phyloP scores from a whole-genome alignment of 768 basidiomycete genomes.

The Pleurotus djamor region DNA sequence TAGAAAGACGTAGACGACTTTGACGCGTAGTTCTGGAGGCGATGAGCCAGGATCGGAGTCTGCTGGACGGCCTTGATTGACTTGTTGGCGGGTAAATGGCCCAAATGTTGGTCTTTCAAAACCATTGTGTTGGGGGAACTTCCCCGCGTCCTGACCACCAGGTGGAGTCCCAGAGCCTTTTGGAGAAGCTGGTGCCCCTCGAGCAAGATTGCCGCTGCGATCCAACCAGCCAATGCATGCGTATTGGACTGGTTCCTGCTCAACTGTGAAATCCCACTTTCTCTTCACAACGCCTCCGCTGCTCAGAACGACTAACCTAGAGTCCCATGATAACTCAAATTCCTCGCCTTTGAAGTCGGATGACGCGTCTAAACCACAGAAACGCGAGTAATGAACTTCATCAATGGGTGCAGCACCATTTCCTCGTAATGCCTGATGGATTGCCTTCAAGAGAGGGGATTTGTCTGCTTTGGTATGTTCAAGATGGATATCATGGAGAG shows the following conservation, averaged over 20 bases:
- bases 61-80: conserved; percentile 19
- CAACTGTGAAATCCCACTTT: conserved; percentile 74
- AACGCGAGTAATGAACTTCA: conserved; percentile 1
- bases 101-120: conserved; percentile 47
- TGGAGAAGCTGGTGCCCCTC: neutral
- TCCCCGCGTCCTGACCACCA: neutral
- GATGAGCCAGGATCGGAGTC: conserved; percentile 22
- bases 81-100: conserved; percentile 37
- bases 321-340: conserved; percentile 72
- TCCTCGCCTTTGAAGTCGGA: conserved; percentile 27
- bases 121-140: neutral
- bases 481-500: too few relatives aligned
- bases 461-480: neutral
- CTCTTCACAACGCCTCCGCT: conserved; percentile 67
- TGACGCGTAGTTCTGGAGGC: conserved; percentile 33
- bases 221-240: conserved; percentile 78
- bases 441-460: neutral
- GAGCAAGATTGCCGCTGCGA: neutral
- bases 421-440: neutral
- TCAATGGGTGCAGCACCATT: conserved; percentile 1
- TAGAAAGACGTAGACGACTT: conserved; percentile 76
- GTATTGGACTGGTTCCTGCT: conserved; percentile 72
- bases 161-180: neutral
- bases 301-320: conserved; percentile 58
- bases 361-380: neutral